Percentiles rank a stretch among this genome's conserved stretches.
Evolutionary conservation across 345 rosid species (phyloP).

Genomic region (Punica granatum): DNA sequence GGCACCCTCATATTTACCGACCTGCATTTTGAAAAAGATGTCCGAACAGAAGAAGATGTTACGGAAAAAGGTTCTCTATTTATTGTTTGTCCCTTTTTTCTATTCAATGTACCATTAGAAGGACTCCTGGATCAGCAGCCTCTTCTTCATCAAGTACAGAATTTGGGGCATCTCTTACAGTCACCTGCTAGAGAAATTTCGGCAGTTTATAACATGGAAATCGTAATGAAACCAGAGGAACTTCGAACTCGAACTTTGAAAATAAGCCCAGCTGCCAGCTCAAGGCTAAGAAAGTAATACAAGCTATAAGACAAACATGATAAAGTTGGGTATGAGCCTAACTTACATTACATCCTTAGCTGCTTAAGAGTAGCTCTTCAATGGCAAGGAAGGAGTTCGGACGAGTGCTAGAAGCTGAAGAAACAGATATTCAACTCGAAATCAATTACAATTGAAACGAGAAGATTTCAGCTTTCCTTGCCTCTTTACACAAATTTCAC

Average conservation of each 20-base stretch:
- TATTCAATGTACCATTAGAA: conserved; percentile 3
- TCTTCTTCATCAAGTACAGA: not conserved
- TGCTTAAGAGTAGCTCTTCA: conserved; percentile 47
- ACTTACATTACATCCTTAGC: conserved; percentile 5
- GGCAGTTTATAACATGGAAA: not conserved
- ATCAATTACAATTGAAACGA: not conserved
- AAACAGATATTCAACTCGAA: conserved; percentile 7
- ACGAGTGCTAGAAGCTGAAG: conserved; percentile 24
- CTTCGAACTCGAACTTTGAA: too few relatives aligned
- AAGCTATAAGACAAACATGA: too few relatives aligned
- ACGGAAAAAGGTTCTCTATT: not conserved
- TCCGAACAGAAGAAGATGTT: not conserved
- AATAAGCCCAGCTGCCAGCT: too few relatives aligned
- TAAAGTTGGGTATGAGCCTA: too few relatives aligned
- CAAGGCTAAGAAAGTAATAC: too few relatives aligned
- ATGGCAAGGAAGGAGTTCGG: conserved; percentile 31
- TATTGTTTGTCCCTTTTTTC: conserved; percentile 26
- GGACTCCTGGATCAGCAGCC: conserved; percentile 30
- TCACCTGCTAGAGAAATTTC: conserved; percentile 6
- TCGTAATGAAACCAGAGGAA: too few relatives aligned
- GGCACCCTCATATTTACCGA: conserved; percentile 98
- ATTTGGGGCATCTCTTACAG: conserved; percentile 4
- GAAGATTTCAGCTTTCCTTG: not conserved
- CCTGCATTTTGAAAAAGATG: conserved; percentile 35
- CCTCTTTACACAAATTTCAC: not conserved